Conservation (phyloP, 805 yeast genomes). For the Debaryomyces hansenii region DNA sequence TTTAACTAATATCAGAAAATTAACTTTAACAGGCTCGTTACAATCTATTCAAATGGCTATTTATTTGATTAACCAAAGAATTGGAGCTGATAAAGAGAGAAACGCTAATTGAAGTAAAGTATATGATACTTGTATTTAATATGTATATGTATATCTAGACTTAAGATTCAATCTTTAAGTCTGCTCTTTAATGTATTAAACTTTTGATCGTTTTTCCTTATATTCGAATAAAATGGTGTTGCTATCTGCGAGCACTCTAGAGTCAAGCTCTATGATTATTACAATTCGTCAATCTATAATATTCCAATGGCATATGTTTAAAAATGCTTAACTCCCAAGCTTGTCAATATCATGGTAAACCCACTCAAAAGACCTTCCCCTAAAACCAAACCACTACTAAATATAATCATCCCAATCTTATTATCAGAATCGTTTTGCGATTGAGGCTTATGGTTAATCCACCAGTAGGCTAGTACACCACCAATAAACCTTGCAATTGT, state of each 20-base stretch:
- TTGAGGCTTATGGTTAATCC: conserved; percentile 41
- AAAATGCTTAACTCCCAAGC: conserved; percentile 45
- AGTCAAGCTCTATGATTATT: too few species aligned
- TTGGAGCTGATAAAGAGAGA: conserved; percentile 63
- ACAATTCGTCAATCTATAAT: too few species aligned
- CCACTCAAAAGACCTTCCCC: conserved; percentile 94
- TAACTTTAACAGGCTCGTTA: conserved; percentile 67
- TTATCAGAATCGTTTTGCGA: conserved; percentile 35
- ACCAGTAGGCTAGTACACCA: conserved; percentile 64
- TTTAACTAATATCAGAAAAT: conserved; percentile 48
- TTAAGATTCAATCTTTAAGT: too few species aligned
- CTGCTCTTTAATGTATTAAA: too few species aligned
- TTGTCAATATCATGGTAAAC: conserved; percentile 73
- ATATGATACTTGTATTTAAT: conserved; percentile 3
- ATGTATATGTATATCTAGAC: not conserved
- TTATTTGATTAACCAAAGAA: conserved; percentile 67
- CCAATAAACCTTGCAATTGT: conserved; percentile 93
- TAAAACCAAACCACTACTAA: conserved; percentile 86
- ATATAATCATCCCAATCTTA: conserved; percentile 76
- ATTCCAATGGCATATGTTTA: too few species aligned
- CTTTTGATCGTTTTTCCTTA: too few species aligned
- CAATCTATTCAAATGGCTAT: conserved; percentile 73
- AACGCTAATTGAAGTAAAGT: conserved; percentile 19
- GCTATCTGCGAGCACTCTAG: too few species aligned
- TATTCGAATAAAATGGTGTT: too few species aligned